Evolutionary conservation across 495 filamentous ascomycete genomes (phyloP).

Genomic region (Rostrohypoxylon terebratum): DNA sequence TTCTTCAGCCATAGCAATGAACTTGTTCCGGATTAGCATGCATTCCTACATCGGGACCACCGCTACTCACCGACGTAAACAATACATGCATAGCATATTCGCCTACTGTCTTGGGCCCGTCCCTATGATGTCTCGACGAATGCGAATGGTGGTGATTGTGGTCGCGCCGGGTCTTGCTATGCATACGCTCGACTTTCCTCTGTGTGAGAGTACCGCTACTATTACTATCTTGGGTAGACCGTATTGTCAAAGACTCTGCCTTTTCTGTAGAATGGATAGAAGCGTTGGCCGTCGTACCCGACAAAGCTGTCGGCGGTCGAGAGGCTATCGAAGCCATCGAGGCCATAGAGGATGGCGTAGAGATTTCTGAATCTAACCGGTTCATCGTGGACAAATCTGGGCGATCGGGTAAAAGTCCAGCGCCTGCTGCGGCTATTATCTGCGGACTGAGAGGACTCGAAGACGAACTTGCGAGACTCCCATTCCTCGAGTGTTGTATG

Average conservation of each 20-base stretch:
- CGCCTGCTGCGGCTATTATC: slow-evolving; percentile 76
- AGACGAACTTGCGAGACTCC: slow-evolving; percentile 69
- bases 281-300: slow-evolving; percentile 55
- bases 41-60: neutral
- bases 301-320: slow-evolving; percentile 56
- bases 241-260: slow-evolving; percentile 20
- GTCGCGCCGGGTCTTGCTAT: slow-evolving; percentile 75
- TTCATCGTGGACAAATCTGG: slow-evolving; percentile 57
- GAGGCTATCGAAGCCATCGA: slow-evolving; percentile 47
- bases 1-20: slow-evolving; percentile 87
- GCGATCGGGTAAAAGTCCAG: slow-evolving; percentile 58
- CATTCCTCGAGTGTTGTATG: slow-evolving; percentile 90
- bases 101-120: slow-evolving; percentile 87
- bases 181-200: slow-evolving; percentile 70
- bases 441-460: slow-evolving; percentile 87
- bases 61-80: slow-evolving; percentile 81
- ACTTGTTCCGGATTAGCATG: slow-evolving; percentile 55
- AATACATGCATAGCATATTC: slow-evolving; percentile 97
- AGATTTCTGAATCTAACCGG: slow-evolving; percentile 56
- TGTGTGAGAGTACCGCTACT: slow-evolving; percentile 46
- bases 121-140: slow-evolving; percentile 77
- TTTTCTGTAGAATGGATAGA: slow-evolving; percentile 52
- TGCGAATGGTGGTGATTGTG: slow-evolving; percentile 84
- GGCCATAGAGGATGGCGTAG: slow-evolving; percentile 43
- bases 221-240: slow-evolving; percentile 48